A percentile compares a stretch with the other conserved stretches of the same genome.
Evolutionary conservation across 1,139 yeast species (phyloP).

Genomic region (Pichia sp.): DNA sequence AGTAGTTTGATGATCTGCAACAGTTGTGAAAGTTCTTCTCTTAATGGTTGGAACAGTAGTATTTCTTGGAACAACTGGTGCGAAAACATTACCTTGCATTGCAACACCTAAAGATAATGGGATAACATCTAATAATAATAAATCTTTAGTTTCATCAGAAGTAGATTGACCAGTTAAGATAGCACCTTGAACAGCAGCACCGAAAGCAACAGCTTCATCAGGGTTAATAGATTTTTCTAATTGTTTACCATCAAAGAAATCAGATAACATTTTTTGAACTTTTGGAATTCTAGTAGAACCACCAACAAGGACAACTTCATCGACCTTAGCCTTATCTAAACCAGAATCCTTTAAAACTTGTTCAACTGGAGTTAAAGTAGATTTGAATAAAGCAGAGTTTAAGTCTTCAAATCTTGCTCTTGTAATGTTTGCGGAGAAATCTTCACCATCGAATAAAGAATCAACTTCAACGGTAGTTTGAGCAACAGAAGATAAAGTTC

Average conservation of each 20-base stretch:
- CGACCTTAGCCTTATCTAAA: constrained; percentile 70
- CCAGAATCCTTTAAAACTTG: constrained; percentile 79
- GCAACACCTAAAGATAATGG: constrained; percentile 99
- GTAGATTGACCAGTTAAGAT: constrained; percentile 92
- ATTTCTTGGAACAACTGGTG: constrained; percentile 99
- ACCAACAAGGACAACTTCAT: constrained; percentile 85
- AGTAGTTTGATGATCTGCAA: constrained; percentile 98
- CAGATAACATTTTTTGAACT: constrained; percentile 80
- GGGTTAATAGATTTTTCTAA: constrained; percentile 96
- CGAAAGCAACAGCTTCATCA: constrained; percentile 98
- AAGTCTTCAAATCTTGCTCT: constrained; percentile 91
- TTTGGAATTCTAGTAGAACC: constrained; percentile 94
- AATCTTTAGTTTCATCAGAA: constrained; percentile 94
- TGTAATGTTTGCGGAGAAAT: constrained; percentile 74
- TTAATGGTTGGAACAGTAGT: constrained; percentile 99
- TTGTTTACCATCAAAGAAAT: constrained; percentile 86
- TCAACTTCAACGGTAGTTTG: constrained; percentile 85
- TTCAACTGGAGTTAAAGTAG: constrained; percentile 80
- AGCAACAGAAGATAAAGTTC: constrained; percentile 80
- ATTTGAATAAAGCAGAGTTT: constrained; percentile 78
- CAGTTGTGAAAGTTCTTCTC: constrained; percentile 99
- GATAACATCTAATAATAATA: constrained; percentile 94
- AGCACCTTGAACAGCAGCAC: constrained; percentile 99
- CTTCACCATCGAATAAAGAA: constrained; percentile 74
- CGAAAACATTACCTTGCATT: constrained; percentile 99